A percentile compares a stretch with the other conserved stretches of the same genome.
Conservation (phyloP, 179 eudicot species). For the Amaranthus tricolor region DNA sequence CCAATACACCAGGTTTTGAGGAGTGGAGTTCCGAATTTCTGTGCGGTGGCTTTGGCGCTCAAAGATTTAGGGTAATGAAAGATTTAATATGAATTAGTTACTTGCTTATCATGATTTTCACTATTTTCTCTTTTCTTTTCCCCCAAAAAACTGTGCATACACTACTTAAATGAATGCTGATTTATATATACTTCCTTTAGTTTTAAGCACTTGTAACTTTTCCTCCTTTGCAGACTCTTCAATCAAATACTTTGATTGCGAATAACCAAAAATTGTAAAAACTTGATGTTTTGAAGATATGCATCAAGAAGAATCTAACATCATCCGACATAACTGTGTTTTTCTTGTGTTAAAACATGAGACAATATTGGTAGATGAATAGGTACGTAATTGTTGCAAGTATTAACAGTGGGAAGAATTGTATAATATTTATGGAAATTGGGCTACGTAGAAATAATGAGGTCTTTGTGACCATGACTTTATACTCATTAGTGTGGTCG, state of each 20-base stretch:
- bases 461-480: neutral
- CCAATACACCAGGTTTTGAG: constrained; percentile 68
- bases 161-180: neutral
- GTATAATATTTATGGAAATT: too few relatives aligned
- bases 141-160: neutral
- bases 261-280: constrained; percentile 3
- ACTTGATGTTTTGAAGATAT: neutral
- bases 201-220: too few relatives aligned
- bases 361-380: too few relatives aligned
- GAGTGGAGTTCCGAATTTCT: constrained; percentile 93
- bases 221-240: too few relatives aligned
- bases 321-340: too few relatives aligned
- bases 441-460: neutral
- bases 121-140: neutral
- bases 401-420: too few relatives aligned
- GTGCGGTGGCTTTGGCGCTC: constrained; percentile 97
- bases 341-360: too few relatives aligned
- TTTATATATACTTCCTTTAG: too few relatives aligned
- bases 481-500: neutral
- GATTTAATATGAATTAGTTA: constrained; percentile 8
- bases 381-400: too few relatives aligned
- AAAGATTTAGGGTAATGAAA: constrained; percentile 81
- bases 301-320: too few relatives aligned
- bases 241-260: neutral
- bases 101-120: neutral